phyloP scores from a whole-genome alignment of 345 rosid genomes.

The Barbarea vulgaris region DNA sequence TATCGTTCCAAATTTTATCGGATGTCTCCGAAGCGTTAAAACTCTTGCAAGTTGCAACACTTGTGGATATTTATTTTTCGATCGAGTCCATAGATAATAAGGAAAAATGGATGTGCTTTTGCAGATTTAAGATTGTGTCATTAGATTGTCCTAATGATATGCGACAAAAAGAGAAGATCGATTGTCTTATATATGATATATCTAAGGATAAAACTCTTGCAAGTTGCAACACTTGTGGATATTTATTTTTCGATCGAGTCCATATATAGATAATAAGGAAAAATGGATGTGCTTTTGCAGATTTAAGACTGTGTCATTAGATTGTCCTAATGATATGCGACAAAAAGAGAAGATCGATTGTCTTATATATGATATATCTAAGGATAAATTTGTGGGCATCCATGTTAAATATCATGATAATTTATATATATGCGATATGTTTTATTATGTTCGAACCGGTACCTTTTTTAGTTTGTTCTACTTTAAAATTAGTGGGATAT shows the following conservation, averaged over 20 bases:
- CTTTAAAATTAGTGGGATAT: not conserved
- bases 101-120: not conserved
- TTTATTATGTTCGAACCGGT: not conserved
- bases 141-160: not conserved
- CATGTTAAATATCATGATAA: not conserved
- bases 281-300: not conserved
- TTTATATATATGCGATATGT: not conserved
- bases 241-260: not conserved
- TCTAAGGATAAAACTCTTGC: not conserved
- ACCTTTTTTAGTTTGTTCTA: not conserved
- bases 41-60: constrained; percentile 10
- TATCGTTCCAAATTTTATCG: not conserved
- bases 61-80: not conserved
- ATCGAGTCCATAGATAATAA: not conserved
- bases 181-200: not conserved
- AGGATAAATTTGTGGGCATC: not conserved
- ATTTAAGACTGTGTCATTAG: constrained; percentile 1
- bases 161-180: not conserved
- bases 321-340: constrained; percentile 1
- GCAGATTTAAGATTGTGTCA: constrained; percentile 3
- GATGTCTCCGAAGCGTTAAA: not conserved
- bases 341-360: not conserved
- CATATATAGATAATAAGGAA: not conserved
- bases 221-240: constrained; percentile 17
- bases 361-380: not conserved